A percentile compares a stretch with the other conserved stretches of the same genome.
These are phyloP conservation scores for Polysphondylium violaceum DNA, from an alignment of 78 protist species.

Conservation along the genomic window DNA sequence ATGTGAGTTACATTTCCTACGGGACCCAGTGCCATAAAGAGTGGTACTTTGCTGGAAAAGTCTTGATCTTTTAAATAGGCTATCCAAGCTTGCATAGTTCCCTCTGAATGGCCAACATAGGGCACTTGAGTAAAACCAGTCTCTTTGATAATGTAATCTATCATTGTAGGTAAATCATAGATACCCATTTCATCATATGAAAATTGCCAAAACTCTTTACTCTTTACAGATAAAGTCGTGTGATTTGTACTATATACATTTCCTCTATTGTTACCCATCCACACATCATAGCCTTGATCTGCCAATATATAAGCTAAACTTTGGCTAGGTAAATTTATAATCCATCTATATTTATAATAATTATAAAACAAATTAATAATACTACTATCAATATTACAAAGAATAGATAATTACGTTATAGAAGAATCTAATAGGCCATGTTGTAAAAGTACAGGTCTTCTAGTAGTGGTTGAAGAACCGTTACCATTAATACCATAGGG, in stretches of 20 bases:
- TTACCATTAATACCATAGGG: no score
- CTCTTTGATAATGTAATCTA: conserved; percentile 18
- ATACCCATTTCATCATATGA: conserved; percentile 79
- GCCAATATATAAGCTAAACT: conserved; percentile 72
- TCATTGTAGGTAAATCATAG: conserved; percentile 73
- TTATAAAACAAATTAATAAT: no score
- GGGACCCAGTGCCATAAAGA: conserved; percentile 43
- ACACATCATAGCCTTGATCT: conserved; percentile 87
- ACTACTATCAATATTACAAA: neutral
- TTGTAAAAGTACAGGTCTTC: conserved; percentile 62
- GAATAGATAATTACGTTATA: conserved; percentile 16
- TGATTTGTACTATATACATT: conserved; percentile 74
- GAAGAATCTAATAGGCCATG: conserved; percentile 85
- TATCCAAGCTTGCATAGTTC: conserved; percentile 77
- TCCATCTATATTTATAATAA: conserved; percentile 11
- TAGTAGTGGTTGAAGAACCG: neutral
- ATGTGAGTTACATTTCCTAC: conserved; percentile 72
- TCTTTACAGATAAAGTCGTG: neutral
- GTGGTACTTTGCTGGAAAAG: conserved; percentile 30
- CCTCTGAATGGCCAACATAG: conserved; percentile 85
- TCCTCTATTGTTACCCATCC: conserved; percentile 88
- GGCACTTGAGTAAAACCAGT: conserved; percentile 9
- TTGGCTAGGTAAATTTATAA: conserved; percentile 46
- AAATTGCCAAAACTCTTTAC: conserved; percentile 60
- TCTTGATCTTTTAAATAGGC: neutral